phyloP scores from a whole-genome alignment of 306 rosid genomes.

The Citrullus colocynthis region DNA sequence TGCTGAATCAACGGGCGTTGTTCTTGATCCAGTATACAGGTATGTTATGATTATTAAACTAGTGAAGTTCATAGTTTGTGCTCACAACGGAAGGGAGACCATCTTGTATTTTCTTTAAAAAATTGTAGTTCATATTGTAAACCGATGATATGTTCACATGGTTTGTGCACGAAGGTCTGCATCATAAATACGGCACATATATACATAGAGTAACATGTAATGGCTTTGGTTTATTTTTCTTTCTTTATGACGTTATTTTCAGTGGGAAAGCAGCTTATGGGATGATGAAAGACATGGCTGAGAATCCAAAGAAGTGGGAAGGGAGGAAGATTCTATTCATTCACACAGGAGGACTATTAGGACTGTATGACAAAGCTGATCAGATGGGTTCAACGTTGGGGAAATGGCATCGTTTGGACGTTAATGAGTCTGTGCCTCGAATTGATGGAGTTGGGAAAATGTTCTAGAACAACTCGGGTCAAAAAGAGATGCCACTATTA shows the following conservation, averaged over 20 bases:
- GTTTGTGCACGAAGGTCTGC: background rate
- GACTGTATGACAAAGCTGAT: slow-evolving; percentile 81
- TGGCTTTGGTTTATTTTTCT: background rate
- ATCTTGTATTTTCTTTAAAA: background rate
- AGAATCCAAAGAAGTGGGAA: slow-evolving; percentile 83
- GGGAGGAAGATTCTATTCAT: slow-evolving; percentile 83
- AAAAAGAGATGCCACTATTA: background rate
- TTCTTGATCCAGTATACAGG: slow-evolving; percentile 97
- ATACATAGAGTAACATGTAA: background rate
- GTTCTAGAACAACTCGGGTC: slow-evolving; percentile 27
- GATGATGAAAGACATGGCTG: slow-evolving; percentile 58
- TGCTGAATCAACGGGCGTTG: slow-evolving; percentile 68
- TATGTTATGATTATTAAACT: slow-evolving; percentile 7
- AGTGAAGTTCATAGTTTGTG: background rate
- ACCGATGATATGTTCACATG: background rate
- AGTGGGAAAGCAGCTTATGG: slow-evolving; percentile 84
- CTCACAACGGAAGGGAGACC: background rate
- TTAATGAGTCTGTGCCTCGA: slow-evolving; percentile 54
- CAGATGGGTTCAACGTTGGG: slow-evolving; percentile 50
- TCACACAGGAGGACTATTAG: slow-evolving; percentile 90
- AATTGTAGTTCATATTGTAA: background rate
- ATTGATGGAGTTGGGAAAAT: slow-evolving; percentile 67
- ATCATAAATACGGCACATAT: background rate
- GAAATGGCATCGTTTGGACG: slow-evolving; percentile 72
- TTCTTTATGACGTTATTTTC: slow-evolving; percentile 3